Base-by-base conservation (phyloP, 352 stramenopile genomes). In the Pythium aquatile region DNA sequence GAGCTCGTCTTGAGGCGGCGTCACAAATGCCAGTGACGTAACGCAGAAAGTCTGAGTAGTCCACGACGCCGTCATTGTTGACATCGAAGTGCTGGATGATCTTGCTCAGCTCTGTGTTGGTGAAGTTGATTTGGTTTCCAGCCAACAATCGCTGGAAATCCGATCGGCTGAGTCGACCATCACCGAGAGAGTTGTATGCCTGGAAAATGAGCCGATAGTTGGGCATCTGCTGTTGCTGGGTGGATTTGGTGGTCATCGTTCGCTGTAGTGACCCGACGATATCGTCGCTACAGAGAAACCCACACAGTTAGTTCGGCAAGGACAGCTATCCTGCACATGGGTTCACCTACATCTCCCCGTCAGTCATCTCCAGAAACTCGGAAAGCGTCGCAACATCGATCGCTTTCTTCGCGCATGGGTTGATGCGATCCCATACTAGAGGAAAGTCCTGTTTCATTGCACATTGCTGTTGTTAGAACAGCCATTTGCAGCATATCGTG, bases 191-290 rank as follows among this genome's bases (percentile, higher is more conserved):
- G 53, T 92, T 94, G 73, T 86, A 88, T 0, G 75, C 84, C 61
- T 92, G 82, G 62, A 94, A 94, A 37, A 92, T 86, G 9, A 86
- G 44, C 7, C 83, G 69, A 58, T 94, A 94, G 47, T 91, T 92
- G 2, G 83, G 82, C 28, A 79, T 74, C 5, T 80, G 74, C 59
- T 87, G 77, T 7, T 78, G 61, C 49, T 67, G 61, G 16, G 40
- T 79, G 2, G 82, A 83, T 6, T 78, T 76, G 4, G 74, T 83
- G 30, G 83, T 92, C 78, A 92, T 88, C 4, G 70, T 83, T 28
- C 85, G 71, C 40, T 92, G 85, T 6, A 94, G 57, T 4, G 65
- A 75, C 35, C 76, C 85, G 0, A 91, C 75, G 28, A 90, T 74
- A 2, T 87, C 79, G 61, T 94, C 83, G 46, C 85, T 94, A 53